These are phyloP conservation scores for Chrysoporthe austroafricana DNA, from an alignment of 2,329 filamentous ascomycete genomes.

Conservation along the genomic window DNA sequence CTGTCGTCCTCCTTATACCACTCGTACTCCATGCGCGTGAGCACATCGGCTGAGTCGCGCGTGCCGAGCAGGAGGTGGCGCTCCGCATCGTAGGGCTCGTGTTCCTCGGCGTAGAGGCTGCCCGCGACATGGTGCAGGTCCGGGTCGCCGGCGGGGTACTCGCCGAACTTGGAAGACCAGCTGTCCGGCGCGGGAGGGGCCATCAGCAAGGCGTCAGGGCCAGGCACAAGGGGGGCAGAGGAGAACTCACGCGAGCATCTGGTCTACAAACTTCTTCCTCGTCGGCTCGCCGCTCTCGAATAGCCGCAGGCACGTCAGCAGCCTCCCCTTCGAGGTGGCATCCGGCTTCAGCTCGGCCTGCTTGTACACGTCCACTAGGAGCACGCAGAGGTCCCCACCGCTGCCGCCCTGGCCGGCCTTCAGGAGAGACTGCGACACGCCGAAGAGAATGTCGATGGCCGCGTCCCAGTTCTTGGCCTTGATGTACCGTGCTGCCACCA, in stretches of 20 bases:
- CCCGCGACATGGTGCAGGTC: slow-evolving; percentile 94
- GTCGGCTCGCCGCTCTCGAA: slow-evolving; percentile 86
- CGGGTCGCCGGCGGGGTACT: slow-evolving; percentile 88
- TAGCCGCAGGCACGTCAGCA: slow-evolving; percentile 78
- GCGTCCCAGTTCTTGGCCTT: slow-evolving; percentile 84
- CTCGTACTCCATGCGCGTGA: slow-evolving; percentile 83
- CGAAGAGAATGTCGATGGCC: slow-evolving; percentile 84
- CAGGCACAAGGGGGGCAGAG: neutral
- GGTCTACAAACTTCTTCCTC: slow-evolving; percentile 87
- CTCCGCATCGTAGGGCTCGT: slow-evolving; percentile 92
- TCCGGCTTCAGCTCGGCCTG: slow-evolving; percentile 82
- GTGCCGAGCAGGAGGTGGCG: slow-evolving; percentile 87
- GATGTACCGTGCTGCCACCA: slow-evolving; percentile 91
- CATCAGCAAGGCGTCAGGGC: slow-evolving; percentile 3
- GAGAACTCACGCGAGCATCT: slow-evolving; percentile 72
- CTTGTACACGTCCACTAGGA: slow-evolving; percentile 88
- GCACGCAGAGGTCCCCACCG: slow-evolving; percentile 85
- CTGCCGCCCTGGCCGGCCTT: slow-evolving; percentile 93
- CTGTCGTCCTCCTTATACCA: slow-evolving; percentile 93
- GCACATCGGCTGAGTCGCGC: slow-evolving; percentile 79
- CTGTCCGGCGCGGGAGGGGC: slow-evolving; percentile 39
- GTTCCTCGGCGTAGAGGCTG: slow-evolving; percentile 86
- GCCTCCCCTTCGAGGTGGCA: slow-evolving; percentile 70
- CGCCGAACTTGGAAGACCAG: slow-evolving; percentile 86
- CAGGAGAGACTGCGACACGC: slow-evolving; percentile 82